A percentile compares a stretch with the other conserved stretches of the same genome.
Conservation (phyloP, 2,329 filamentous ascomycete genomes). For the Eutypella sp. region DNA sequence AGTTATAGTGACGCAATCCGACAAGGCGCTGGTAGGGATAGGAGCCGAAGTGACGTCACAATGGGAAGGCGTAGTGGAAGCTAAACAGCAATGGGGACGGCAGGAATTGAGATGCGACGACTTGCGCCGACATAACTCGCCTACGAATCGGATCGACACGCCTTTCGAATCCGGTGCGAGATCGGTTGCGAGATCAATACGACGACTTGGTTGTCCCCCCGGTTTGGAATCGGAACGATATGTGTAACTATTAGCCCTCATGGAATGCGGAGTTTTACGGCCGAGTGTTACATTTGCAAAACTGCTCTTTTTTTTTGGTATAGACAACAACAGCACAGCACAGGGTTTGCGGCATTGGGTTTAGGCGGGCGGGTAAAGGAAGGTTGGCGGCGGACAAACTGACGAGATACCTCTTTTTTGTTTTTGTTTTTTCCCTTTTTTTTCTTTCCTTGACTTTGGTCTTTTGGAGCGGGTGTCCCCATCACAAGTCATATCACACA, state of each 20-base stretch:
- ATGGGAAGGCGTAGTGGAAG: slow-evolving; percentile 17
- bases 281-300: neutral
- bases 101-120: neutral
- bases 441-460: no score
- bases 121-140: neutral
- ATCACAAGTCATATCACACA: no score
- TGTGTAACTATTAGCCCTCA: neutral
- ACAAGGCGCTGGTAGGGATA: slow-evolving; percentile 44
- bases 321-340: no score
- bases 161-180: neutral
- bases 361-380: neutral
- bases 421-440: no score
- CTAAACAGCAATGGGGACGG: slow-evolving; percentile 2
- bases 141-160: neutral
- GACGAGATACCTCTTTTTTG: neutral
- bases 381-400: neutral
- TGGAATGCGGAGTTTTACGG: slow-evolving; percentile 1
- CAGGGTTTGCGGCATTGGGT: neutral
- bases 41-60: slow-evolving; percentile 36
- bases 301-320: neutral
- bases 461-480: neutral
- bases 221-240: neutral
- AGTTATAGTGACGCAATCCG: slow-evolving; percentile 74
- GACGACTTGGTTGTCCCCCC: neutral
- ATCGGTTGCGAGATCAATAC: neutral